A percentile compares a stretch with the other conserved stretches of the same genome.
These are phyloP conservation scores for Zelopaecilomyces penicillatus DNA, from an alignment of 2,329 filamentous ascomycete genomes.

Conservation along the genomic window DNA sequence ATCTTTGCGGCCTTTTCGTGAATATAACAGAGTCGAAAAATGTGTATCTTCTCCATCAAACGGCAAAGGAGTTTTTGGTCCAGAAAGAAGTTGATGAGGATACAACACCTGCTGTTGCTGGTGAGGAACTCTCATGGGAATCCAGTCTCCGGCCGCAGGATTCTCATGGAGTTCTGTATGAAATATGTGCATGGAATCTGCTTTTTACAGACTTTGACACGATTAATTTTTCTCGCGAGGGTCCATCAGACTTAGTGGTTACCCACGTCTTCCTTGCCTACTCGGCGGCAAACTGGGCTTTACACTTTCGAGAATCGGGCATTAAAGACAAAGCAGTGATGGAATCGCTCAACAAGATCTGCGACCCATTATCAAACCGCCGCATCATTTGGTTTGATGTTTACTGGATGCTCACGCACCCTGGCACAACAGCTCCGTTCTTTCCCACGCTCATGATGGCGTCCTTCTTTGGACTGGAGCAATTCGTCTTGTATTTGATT, in stretches of 20 bases:
- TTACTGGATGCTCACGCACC: not conserved
- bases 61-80: conserved; percentile 15
- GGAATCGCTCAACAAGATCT: not conserved
- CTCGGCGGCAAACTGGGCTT: conserved; percentile 9
- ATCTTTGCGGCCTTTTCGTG: conserved; percentile 24
- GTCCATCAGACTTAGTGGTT: not conserved
- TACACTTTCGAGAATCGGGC: conserved; percentile 3
- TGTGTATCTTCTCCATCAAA: conserved; percentile 17
- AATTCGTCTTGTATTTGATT: not conserved
- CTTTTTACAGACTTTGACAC: conserved; percentile 4
- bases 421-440: not conserved
- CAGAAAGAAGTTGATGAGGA: not conserved
- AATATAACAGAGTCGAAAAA: conserved; percentile 8
- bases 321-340: not conserved
- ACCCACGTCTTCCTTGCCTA: conserved; percentile 7
- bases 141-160: conserved; percentile 3
- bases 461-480: conserved; percentile 2
- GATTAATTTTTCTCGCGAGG: no score
- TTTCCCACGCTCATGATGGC: conserved; percentile 2
- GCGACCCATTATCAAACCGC: not conserved
- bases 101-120: no score
- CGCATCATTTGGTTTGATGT: not conserved
- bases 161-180: conserved; percentile 10
- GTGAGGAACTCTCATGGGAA: conserved; percentile 7
- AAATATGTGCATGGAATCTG: conserved; percentile 11